Conservation (phyloP, 2,329 filamentous ascomycete species). For the Anisogramma anomala region DNA sequence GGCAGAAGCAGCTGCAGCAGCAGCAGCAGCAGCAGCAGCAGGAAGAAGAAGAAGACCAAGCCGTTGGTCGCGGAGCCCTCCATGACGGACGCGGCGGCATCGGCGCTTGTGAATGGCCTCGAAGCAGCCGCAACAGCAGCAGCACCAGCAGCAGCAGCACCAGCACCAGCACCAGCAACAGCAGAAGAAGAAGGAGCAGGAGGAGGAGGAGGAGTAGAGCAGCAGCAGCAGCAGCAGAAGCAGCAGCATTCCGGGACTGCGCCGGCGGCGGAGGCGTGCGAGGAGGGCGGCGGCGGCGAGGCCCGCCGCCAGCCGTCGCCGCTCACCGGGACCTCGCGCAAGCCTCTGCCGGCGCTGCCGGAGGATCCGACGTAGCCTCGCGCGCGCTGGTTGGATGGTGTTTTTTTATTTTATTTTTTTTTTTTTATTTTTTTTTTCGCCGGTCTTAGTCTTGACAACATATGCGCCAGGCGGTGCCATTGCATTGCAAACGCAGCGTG, state of each 20-base stretch:
- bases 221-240: too few species aligned
- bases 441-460: too few species aligned
- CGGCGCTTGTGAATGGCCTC: constrained; percentile 1
- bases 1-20: neutral
- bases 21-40: neutral
- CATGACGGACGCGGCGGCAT: neutral
- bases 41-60: neutral
- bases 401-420: too few species aligned
- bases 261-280: neutral
- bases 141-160: neutral
- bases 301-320: constrained; percentile 7
- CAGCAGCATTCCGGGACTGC: too few species aligned
- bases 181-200: neutral
- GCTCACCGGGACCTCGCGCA: constrained; percentile 16
- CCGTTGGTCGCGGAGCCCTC: neutral
- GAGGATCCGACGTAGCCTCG: constrained; percentile 19
- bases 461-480: too few species aligned
- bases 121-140: neutral
- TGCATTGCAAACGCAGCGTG: too few species aligned
- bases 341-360: constrained; percentile 26
- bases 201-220: neutral
- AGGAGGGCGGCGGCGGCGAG: neutral
- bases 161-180: too few species aligned
- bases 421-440: too few species aligned
- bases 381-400: too few species aligned